These are phyloP conservation scores for Eucalyptus microcorys DNA, from an alignment of 345 rosid genomes.

Conservation along the genomic window DNA sequence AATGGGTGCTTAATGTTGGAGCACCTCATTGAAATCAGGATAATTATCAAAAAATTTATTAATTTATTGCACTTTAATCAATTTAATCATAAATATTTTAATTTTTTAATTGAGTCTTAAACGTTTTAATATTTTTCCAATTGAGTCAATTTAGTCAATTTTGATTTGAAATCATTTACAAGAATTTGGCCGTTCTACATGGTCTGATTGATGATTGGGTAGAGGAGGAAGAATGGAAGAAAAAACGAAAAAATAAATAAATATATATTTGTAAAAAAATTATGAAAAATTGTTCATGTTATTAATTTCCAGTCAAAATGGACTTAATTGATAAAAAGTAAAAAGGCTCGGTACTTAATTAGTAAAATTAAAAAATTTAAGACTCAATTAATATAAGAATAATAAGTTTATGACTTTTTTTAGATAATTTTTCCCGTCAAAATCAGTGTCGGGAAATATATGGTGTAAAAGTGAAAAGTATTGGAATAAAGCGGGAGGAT, in stretches of 20 bases:
- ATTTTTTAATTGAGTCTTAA: fast-evolving
- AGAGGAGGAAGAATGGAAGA: fast-evolving
- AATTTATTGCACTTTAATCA: no score
- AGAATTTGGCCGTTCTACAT: fast-evolving
- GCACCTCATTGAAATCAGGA: fast-evolving
- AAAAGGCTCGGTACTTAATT: fast-evolving
- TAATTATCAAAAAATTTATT: no score
- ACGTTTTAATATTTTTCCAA: fast-evolving
- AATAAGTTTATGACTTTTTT: no score
- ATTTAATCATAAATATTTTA: fast-evolving
- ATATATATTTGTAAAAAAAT: no score
- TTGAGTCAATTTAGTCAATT: fast-evolving
- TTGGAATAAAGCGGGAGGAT: background rate
- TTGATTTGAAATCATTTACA: fast-evolving
- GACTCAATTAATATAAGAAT: fast-evolving
- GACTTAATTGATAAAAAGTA: fast-evolving
- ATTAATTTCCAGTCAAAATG: fast-evolving
- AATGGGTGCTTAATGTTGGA: background rate
- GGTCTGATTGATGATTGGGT: fast-evolving
- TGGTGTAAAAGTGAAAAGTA: background rate
- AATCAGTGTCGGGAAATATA: fast-evolving
- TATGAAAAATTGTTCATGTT: fast-evolving
- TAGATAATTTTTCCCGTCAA: no score
- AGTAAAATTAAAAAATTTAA: fast-evolving
- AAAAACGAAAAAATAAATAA: no score